A percentile compares a stretch with the other conserved stretches of the same genome.
phyloP scores from a whole-genome alignment of 78 protist genomes.

The Neovahlkampfia damariscottae region DNA sequence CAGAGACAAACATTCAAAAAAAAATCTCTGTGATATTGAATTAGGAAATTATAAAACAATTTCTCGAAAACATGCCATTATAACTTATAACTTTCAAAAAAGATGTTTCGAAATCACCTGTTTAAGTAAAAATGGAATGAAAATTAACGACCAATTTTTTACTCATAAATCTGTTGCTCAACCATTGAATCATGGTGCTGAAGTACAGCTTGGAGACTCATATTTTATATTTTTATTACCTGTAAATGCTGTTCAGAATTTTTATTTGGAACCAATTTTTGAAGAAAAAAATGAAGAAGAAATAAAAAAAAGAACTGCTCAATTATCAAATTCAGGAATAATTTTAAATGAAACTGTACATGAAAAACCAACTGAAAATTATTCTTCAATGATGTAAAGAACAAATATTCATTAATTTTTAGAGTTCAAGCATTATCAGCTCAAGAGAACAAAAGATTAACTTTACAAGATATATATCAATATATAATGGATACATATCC shows the following conservation, averaged over 20 bases:
- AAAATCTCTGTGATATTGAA: no score
- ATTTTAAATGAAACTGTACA: no score
- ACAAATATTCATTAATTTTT: no score
- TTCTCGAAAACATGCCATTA: neutral
- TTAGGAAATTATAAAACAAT: neutral
- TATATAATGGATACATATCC: neutral
- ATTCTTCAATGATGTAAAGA: no score
- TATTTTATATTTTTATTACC: neutral
- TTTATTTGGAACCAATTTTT: no score
- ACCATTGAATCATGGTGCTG: neutral
- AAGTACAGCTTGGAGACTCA: neutral
- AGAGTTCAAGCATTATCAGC: neutral
- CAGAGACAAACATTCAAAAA: no score
- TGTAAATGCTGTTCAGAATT: neutral
- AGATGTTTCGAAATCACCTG: neutral
- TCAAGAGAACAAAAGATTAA: neutral
- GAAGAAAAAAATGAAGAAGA: no score
- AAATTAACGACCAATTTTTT: neutral
- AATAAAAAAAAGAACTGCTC: no score
- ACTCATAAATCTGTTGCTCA: neutral
- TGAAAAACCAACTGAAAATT: no score
- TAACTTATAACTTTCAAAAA: neutral
- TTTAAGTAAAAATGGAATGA: neutral
- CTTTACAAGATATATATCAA: neutral
- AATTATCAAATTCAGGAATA: no score